Evolutionary conservation across 768 basidiomycete species (phyloP), one percentile per base, ranked within the genome.

Genomic region (Trametes maxima): DNA sequence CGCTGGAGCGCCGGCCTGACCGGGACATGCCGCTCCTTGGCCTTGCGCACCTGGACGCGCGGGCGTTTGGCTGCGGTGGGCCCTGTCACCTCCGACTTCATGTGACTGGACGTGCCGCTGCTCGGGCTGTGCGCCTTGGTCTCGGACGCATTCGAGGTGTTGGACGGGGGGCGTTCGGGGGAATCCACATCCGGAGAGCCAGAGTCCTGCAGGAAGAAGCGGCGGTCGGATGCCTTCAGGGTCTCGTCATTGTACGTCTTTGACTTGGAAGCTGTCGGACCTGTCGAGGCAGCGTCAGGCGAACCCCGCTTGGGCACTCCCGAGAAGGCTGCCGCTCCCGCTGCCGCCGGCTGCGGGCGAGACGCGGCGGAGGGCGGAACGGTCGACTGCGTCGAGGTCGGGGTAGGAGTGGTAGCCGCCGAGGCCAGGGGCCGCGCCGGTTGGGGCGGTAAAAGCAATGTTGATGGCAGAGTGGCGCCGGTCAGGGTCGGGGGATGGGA

Each of bases 151-250:
- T 42, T n/a, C n/a, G 51, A 57, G 7, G 45, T 24, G 46, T 62
- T 58, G 33, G 59, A 40, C 24, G 33, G 28, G 65, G 53, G 40
- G 24, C 52, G 47, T 50, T 79, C 79, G 35, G 75, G 74, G 0
- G 78, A 79, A 21, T 53, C 70, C 40, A 70, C 67, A 4, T 76
- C 78, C 17, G 80, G 79, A 10, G 79, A 80, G 16, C 50, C 68
- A 33, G 67, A 60, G 33, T 79, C 75, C 57, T 75, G 77, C 16
- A 81, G 67, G 73, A 82, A 81, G 68, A 80, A 81, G 10, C 75
- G 73, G 60, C 76, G 73, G 66, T 80, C 79, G 13, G 76, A 67
- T 21, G 68, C 69, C 60, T 76, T 77, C n/a, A 73, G 63, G 33
- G 72, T 70, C 21, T 70, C 72, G 50, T 72, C 74, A 12, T 71